Percentiles rank a stretch among this genome's conserved stretches.
Evolutionary conservation across 345 rosid species (phyloP).

Genomic region (Aurinia saxatilis): DNA sequence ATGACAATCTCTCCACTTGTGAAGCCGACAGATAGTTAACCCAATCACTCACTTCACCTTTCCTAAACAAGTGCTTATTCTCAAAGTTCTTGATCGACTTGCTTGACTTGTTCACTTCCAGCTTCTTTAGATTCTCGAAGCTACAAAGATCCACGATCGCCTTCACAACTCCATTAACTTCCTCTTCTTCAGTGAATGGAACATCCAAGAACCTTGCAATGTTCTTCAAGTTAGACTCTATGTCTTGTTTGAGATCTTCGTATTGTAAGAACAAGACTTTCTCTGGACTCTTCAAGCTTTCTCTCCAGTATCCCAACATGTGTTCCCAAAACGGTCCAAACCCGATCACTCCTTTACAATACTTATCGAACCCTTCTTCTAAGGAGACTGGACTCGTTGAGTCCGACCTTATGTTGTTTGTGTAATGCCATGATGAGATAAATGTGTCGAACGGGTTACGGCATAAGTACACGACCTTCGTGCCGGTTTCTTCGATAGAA

Average conservation of each 20-base stretch:
- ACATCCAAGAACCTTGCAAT: conserved; percentile 36
- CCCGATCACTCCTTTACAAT: conserved; percentile 35
- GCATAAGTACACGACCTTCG: conserved; percentile 39
- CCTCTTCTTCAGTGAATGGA: conserved; percentile 44
- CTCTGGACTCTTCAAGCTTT: conserved; percentile 36
- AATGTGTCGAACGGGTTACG: conserved; percentile 47
- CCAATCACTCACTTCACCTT: conserved; percentile 43
- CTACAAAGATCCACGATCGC: conserved; percentile 42
- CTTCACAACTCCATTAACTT: conserved; percentile 22
- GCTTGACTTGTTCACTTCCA: conserved; percentile 39
- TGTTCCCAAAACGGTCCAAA: conserved; percentile 54
- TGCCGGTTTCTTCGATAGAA: conserved; percentile 21
- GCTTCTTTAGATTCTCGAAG: conserved; percentile 34
- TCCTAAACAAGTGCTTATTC: conserved; percentile 42
- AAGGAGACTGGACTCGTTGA: conserved; percentile 17
- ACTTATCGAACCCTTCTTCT: conserved; percentile 41
- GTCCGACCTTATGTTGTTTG: conserved; percentile 22
- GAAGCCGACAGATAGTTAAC: conserved; percentile 35
- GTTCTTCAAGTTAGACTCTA: conserved; percentile 18
- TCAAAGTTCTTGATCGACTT: conserved; percentile 39
- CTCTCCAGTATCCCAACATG: conserved; percentile 44
- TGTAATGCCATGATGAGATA: conserved; percentile 42
- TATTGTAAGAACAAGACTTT: conserved; percentile 37
- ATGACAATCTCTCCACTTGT: conserved; percentile 31
- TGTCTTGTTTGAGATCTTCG: conserved; percentile 44